These are phyloP conservation scores for Pascua sp. DNA, from an alignment of 1,284 basidiomycete genomes.

Conservation along the genomic window DNA sequence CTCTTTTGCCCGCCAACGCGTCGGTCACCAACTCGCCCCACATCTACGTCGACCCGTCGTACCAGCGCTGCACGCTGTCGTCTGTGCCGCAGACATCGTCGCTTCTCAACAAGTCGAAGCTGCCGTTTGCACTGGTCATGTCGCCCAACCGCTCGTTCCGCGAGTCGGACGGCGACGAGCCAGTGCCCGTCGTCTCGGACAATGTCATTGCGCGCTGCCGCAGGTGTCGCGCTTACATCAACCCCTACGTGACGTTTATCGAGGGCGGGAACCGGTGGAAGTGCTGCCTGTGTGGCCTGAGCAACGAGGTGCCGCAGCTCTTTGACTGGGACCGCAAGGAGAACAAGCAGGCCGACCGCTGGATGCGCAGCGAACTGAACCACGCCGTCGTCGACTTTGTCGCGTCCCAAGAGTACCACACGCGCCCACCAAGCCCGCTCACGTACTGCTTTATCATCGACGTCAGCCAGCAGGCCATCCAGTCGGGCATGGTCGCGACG, in stretches of 20 bases:
- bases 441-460: conserved; percentile 98
- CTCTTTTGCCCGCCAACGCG: conserved; percentile 77
- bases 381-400: conserved; percentile 92
- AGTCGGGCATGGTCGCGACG: conserved; percentile 96
- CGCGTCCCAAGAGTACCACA: conserved; percentile 99
- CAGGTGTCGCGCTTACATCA: conserved; percentile 96
- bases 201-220: conserved; percentile 96
- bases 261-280: conserved; percentile 99
- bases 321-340: conserved; percentile 97
- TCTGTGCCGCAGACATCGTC: conserved; percentile 90
- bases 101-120: conserved; percentile 85
- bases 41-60: conserved; percentile 83
- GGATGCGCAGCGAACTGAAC: conserved; percentile 90
- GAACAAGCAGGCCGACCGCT: conserved; percentile 93
- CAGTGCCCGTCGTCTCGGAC: conserved; percentile 84
- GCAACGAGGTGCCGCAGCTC: conserved; percentile 96
- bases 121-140: conserved; percentile 85
- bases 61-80: conserved; percentile 89
- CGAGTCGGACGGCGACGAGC: conserved; percentile 54
- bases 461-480: conserved; percentile 85
- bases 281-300: conserved; percentile 98
- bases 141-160: conserved; percentile 83
- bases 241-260: conserved; percentile 97
- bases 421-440: conserved; percentile 91
- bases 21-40: conserved; percentile 74